Conservation (phyloP, 768 basidiomycete genomes). For the Agaricus sinodeliciosus region DNA sequence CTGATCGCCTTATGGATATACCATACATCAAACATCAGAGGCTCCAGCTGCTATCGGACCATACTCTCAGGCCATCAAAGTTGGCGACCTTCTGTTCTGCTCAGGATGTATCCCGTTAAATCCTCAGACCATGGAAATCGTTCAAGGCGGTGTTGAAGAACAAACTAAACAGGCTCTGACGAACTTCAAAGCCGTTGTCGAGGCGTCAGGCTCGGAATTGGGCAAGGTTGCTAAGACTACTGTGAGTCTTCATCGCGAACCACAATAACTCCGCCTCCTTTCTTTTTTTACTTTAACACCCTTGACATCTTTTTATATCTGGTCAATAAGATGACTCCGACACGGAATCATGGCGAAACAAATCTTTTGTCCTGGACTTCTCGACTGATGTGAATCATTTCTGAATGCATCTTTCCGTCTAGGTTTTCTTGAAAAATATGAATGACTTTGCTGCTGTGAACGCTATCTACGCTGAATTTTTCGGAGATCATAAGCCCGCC, state of each 20-base stretch:
- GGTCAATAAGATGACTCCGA: not conserved
- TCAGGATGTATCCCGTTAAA: conserved; percentile 87
- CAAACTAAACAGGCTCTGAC: conserved; percentile 81
- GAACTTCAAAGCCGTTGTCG: conserved; percentile 80
- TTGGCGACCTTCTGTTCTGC: conserved; percentile 78
- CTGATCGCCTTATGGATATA: not conserved
- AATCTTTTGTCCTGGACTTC: not conserved
- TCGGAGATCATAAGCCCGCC: conserved; percentile 89
- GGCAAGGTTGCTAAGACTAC: conserved; percentile 89
- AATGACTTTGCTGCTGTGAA: conserved; percentile 84
- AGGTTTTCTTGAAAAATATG: conserved; percentile 94
- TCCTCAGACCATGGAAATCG: conserved; percentile 63
- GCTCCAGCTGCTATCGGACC: conserved; percentile 81
- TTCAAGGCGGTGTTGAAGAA: conserved; percentile 66
- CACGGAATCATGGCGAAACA: not conserved
- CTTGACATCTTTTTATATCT: not conserved
- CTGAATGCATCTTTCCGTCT: not conserved
- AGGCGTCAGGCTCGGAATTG: conserved; percentile 73
- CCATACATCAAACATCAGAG: conserved; percentile 30
- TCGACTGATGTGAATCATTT: not conserved
- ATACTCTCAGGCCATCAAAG: conserved; percentile 83
- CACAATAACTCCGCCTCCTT: not conserved
- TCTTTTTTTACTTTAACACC: not conserved
- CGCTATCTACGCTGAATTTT: conserved; percentile 73
- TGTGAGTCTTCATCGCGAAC: conserved; percentile 35